Conservation (phyloP, 495 filamentous ascomycete species). For the Hypoxylon lenormandii region DNA sequence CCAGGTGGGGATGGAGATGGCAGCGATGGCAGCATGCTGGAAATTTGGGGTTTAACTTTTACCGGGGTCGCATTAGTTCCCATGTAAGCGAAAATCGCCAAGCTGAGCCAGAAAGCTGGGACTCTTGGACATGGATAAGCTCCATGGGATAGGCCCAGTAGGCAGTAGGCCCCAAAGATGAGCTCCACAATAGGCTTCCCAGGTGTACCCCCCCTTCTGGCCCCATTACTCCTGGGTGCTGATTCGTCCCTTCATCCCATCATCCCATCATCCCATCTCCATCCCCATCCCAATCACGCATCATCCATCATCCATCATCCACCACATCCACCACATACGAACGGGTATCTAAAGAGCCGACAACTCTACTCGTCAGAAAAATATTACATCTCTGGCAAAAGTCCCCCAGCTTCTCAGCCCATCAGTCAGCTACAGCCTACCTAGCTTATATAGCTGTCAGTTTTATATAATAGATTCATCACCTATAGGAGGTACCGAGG, state of each 20-base stretch:
- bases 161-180: no score
- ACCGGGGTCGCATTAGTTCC: conserved; percentile 50
- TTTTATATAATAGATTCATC: no score
- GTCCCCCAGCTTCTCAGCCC: conserved; percentile 25
- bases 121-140: conserved; percentile 22
- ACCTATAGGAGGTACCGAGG: no score
- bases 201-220: no score
- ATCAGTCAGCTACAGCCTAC: not conserved
- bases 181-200: no score
- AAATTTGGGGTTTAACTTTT: conserved; percentile 48
- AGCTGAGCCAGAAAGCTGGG: conserved; percentile 44
- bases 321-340: not conserved
- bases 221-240: no score
- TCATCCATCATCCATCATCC: no score
- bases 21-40: conserved; percentile 12
- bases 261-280: no score
- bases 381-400: conserved; percentile 32
- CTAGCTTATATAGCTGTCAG: no score
- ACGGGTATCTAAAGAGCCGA: not conserved
- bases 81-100: conserved; percentile 47
- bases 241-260: no score
- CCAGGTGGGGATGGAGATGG: conserved; percentile 21
- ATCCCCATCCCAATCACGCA: no score
- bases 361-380: not conserved
- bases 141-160: no score